Evolutionary conservation across 2,329 filamentous ascomycete species (phyloP).

Genomic region (Aspergillus viridinutans): DNA sequence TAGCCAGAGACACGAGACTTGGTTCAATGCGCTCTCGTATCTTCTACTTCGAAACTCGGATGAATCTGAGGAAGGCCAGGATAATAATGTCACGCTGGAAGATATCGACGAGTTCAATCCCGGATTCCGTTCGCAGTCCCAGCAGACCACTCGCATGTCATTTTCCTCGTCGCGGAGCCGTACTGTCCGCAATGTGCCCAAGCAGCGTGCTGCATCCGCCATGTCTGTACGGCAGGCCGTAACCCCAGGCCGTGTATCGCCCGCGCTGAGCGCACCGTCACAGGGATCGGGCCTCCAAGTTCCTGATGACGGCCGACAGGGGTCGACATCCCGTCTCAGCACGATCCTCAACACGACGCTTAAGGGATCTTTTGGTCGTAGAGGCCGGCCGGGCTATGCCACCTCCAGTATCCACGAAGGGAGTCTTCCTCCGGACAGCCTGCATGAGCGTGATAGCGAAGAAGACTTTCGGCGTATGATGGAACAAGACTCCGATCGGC

Average conservation of each 20-base stretch:
- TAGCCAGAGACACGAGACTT: constrained; percentile 91
- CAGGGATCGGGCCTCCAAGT: constrained; percentile 31
- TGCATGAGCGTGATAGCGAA: constrained; percentile 62
- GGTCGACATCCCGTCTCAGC: constrained; percentile 45
- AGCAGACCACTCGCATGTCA: constrained; percentile 57
- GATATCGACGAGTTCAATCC: constrained; percentile 81
- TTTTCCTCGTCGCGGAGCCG: constrained; percentile 78
- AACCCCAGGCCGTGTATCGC: constrained; percentile 34
- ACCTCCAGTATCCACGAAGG: constrained; percentile 36
- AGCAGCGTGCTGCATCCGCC: constrained; percentile 39
- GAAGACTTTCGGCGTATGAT: constrained; percentile 79
- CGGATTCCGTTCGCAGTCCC: constrained; percentile 50
- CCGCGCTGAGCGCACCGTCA: constrained; percentile 31
- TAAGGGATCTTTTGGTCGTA: constrained; percentile 48
- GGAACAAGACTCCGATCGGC: constrained; percentile 68
- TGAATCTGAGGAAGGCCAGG: constrained; percentile 52
- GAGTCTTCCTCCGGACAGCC: constrained; percentile 37
- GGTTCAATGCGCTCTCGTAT: constrained; percentile 96
- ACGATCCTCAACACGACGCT: constrained; percentile 46
- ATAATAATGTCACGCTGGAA: constrained; percentile 56
- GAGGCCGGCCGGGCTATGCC: constrained; percentile 38
- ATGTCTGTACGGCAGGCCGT: constrained; percentile 35
- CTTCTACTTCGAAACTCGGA: constrained; percentile 71
- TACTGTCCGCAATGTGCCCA: constrained; percentile 63
- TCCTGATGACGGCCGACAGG: constrained; percentile 35